phyloP scores from a whole-genome alignment of 2,329 filamentous ascomycete species.

The Pseudonectria buxi region DNA sequence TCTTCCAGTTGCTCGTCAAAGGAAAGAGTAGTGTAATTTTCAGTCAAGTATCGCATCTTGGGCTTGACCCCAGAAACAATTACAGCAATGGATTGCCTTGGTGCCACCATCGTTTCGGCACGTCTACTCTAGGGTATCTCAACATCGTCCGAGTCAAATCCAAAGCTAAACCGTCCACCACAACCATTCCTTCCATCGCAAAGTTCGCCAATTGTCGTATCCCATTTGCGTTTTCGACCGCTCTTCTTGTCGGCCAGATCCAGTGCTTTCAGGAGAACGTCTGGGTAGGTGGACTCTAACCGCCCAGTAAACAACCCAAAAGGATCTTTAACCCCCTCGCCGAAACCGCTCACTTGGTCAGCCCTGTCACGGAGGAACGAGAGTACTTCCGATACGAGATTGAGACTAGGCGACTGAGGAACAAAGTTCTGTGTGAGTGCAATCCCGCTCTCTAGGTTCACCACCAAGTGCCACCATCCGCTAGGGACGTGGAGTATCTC shows the following conservation, averaged over 20 bases:
- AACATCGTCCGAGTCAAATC: slow-evolving; percentile 44
- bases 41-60: no score
- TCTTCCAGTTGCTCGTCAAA: no score
- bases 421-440: slow-evolving; percentile 96
- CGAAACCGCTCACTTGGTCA: slow-evolving; percentile 84
- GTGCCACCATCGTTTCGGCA: no score
- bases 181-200: slow-evolving; percentile 28
- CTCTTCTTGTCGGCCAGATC: slow-evolving; percentile 56
- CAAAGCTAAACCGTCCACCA: slow-evolving; percentile 45
- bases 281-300: slow-evolving; percentile 56
- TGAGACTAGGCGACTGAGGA: slow-evolving; percentile 48
- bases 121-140: slow-evolving; percentile 40
- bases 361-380: slow-evolving; percentile 75
- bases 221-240: slow-evolving; percentile 79
- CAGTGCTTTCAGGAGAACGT: slow-evolving; percentile 59
- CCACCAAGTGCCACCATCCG: slow-evolving; percentile 94
- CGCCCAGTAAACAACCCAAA: slow-evolving; percentile 68
- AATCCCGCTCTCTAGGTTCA: slow-evolving; percentile 78
- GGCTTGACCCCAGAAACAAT: no score
- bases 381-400: slow-evolving; percentile 66
- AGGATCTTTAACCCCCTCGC: slow-evolving; percentile 61
- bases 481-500: slow-evolving; percentile 90
- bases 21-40: no score
- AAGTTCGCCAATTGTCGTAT: slow-evolving; percentile 53
- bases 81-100: no score